Evolutionary conservation across 2,329 filamentous ascomycete genomes (phyloP), one percentile per base, ranked within the genome.

Genomic region (Ophiostoma triangulosporum): DNA sequence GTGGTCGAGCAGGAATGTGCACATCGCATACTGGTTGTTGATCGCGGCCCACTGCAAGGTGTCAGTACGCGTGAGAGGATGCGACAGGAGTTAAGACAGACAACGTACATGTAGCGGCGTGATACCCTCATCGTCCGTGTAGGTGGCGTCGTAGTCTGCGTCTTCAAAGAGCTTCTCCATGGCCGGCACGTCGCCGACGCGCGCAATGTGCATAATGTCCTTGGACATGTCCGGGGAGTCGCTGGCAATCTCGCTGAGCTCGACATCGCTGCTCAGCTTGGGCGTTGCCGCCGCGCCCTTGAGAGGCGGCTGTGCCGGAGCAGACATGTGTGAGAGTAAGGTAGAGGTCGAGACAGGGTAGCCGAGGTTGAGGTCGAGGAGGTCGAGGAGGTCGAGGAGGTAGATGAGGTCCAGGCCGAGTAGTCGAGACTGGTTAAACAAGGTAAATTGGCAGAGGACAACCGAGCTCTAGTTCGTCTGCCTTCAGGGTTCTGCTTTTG

Each of bases 11-110:
- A 98, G 81, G 69, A 94, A 96, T 68, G 93, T 91, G 78, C 91
- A 96, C 74, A 97, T 89, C 60, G 88, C 87, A 71, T 91, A 94
- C 67, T 96, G 93, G 65, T 97, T 97, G 72, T 98, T 98, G 68
- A 98, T 97, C 35, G 94, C 88, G 48, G 93, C 93, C 93, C 93
- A 98, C 88, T 98, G 65, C 8, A 20, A 7, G 11, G 12, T n/a
- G 56, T 56, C 32, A 60, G 58, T 40, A 7, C 6, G 7, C 11
- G 15, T 12, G 9, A 24, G 12, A 26, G 22, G n/a, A n/a, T n/a
- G n/a, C n/a, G n/a, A n/a, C n/a, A 45, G 35, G 24, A 26, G 27
- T n/a, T 3, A 24, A 22, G 20, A 20, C 22, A 48, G 32, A 11
- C 14, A 43, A 58, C 56, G 17, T 20, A 96, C 91, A 75, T 97